A percentile compares a stretch with the other conserved stretches of the same genome.
Evolutionary conservation across 2,329 filamentous ascomycete species (phyloP).

Genomic region (Fusarium nematophilum): DNA sequence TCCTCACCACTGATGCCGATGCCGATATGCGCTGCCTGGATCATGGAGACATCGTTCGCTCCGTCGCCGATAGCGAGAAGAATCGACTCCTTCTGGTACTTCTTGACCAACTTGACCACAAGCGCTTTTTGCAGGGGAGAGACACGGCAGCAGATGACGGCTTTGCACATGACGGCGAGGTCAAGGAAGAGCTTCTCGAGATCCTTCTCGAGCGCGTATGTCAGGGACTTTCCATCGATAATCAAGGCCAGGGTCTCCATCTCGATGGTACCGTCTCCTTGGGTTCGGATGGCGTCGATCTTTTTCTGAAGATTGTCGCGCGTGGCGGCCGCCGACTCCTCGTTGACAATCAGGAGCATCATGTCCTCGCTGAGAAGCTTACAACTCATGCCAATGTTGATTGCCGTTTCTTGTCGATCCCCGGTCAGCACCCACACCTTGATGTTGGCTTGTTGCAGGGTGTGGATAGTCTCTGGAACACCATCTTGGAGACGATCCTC

Average conservation of each 20-base stretch:
- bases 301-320: constrained; percentile 94
- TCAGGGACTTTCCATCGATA: constrained; percentile 96
- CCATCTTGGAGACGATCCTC: constrained; percentile 97
- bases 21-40: constrained; percentile 97
- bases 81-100: constrained; percentile 87
- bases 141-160: constrained; percentile 98
- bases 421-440: constrained; percentile 99
- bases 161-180: constrained; percentile 94
- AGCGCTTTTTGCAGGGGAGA: constrained; percentile 97
- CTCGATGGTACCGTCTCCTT: constrained; percentile 80
- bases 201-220: constrained; percentile 91
- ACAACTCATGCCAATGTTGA: constrained; percentile 99
- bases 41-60: constrained; percentile 99
- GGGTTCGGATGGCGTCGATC: constrained; percentile 86
- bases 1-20: constrained; percentile 97
- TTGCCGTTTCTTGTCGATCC: constrained; percentile 97
- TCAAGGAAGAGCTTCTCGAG: constrained; percentile 94
- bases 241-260: constrained; percentile 89
- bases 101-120: constrained; percentile 98
- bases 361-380: constrained; percentile 99
- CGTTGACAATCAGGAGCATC: constrained; percentile 96
- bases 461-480: constrained; percentile 97
- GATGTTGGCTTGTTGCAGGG: constrained; percentile 94
- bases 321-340: constrained; percentile 82
- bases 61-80: constrained; percentile 96